A percentile compares a stretch with the other conserved stretches of the same genome.
phyloP scores from a whole-genome alignment of 164 flowering plant species.

The Taxillus chinensis region DNA sequence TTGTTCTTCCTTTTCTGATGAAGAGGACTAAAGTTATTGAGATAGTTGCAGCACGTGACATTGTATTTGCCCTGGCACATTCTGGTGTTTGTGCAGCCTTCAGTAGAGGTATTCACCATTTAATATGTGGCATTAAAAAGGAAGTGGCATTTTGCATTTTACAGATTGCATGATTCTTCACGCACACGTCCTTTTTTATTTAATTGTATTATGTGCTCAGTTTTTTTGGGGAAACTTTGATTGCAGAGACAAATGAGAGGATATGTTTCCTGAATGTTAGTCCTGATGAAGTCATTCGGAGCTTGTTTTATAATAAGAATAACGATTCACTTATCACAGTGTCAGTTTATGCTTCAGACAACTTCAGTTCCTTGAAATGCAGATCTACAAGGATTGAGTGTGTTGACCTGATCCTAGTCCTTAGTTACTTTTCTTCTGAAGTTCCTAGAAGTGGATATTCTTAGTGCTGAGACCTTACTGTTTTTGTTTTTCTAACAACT shows the following conservation, averaged over 20 bases:
- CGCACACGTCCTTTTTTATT: too few relatives aligned
- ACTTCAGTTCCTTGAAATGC: slow-evolving; percentile 96
- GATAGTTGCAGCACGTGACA: slow-evolving; percentile 94
- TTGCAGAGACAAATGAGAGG: slow-evolving; percentile 78
- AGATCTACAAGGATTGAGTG: slow-evolving; percentile 96
- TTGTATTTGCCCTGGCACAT: slow-evolving; percentile 95
- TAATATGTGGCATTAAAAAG: too few relatives aligned
- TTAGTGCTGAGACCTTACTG: background rate
- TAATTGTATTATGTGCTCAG: too few relatives aligned
- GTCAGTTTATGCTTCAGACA: slow-evolving; percentile 98
- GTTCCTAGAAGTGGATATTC: background rate
- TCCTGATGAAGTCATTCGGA: slow-evolving; percentile 91
- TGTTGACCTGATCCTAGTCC: slow-evolving; percentile 9
- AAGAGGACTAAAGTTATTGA: slow-evolving; percentile 89
- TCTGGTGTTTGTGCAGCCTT: slow-evolving; percentile 99
- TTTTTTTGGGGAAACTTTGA: slow-evolving; percentile 6
- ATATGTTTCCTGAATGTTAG: slow-evolving; percentile 92
- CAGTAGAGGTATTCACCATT: slow-evolving; percentile 64
- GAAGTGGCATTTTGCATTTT: too few relatives aligned
- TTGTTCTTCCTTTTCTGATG: slow-evolving; percentile 66
- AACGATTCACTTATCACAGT: slow-evolving; percentile 97
- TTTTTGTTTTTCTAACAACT: background rate
- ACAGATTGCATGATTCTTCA: too few relatives aligned
- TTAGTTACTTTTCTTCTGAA: background rate
- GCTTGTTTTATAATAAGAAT: slow-evolving; percentile 93